A percentile compares a stretch with the other conserved stretches of the same genome.
phyloP scores from a whole-genome alignment of 176 grass and related monocot genomes.

The Hordeum marinum region DNA sequence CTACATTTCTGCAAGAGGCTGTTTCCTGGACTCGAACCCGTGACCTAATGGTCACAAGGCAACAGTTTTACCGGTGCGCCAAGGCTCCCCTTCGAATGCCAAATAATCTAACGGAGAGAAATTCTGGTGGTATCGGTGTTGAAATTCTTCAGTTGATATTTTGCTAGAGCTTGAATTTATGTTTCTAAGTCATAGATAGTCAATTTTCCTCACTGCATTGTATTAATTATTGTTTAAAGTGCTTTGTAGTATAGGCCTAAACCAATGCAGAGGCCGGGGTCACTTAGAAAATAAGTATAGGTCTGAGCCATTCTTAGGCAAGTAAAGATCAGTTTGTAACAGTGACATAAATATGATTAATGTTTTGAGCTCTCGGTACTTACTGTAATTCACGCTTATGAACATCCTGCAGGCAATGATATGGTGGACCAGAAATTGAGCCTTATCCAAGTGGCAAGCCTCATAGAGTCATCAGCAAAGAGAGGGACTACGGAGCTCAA shows the following conservation, averaged over 20 bases:
- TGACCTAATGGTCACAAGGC: too few species aligned
- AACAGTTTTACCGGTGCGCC: too few species aligned
- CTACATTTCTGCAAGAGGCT: too few species aligned
- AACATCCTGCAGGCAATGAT: conserved; percentile 39
- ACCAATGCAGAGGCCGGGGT: not conserved
- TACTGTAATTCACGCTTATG: not conserved
- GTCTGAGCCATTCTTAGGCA: conserved; percentile 7
- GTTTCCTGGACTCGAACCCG: too few species aligned
- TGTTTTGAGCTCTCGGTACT: not conserved
- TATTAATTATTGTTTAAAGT: not conserved
- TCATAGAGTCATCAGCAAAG: conserved; percentile 90
- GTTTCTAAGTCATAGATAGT: not conserved
- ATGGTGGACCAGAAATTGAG: conserved; percentile 55
- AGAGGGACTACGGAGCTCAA: conserved; percentile 59
- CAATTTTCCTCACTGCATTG: not conserved
- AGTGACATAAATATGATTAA: not conserved
- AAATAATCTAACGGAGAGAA: not conserved
- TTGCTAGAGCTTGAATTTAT: not conserved
- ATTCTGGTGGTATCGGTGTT: not conserved
- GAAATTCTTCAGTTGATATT: not conserved
- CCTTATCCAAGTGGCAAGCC: conserved; percentile 93
- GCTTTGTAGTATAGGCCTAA: not conserved
- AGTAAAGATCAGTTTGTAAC: not conserved
- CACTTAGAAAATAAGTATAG: not conserved
- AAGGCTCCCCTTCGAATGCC: not conserved